These are phyloP conservation scores for Penicillium steckii DNA, from an alignment of 495 filamentous ascomycete genomes.

Conservation along the genomic window DNA sequence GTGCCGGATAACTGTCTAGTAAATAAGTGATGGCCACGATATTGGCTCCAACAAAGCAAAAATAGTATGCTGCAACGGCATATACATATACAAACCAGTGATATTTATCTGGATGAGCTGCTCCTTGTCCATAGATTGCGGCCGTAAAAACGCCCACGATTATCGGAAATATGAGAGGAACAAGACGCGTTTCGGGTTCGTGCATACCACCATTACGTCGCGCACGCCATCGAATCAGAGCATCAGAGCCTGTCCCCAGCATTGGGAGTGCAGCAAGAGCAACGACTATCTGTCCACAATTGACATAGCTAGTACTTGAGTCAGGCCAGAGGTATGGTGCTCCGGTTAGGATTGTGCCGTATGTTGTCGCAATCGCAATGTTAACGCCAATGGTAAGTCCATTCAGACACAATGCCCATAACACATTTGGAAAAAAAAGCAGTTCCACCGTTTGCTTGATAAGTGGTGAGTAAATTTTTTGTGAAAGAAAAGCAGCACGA, in stretches of 20 bases:
- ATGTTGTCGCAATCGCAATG: constrained; percentile 38
- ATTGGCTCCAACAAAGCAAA: constrained; percentile 38
- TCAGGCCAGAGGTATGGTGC: constrained; percentile 36
- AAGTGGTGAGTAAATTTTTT: neutral
- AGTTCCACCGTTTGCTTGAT: constrained; percentile 3
- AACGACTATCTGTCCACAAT: constrained; percentile 31
- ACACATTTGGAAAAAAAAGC: constrained; percentile 38
- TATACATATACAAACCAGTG: constrained; percentile 37
- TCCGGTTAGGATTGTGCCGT: constrained; percentile 28
- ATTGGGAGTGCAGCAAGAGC: constrained; percentile 34
- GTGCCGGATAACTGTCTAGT: constrained; percentile 36
- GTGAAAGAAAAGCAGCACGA: neutral
- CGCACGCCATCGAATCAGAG: constrained; percentile 24
- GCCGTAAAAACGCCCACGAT: constrained; percentile 28
- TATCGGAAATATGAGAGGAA: constrained; percentile 32
- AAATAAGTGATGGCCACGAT: constrained; percentile 39
- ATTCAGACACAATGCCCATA: constrained; percentile 39
- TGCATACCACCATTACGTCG: constrained; percentile 27
- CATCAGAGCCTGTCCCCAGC: constrained; percentile 30
- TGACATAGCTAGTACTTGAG: constrained; percentile 30
- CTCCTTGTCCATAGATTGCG: constrained; percentile 33
- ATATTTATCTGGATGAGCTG: constrained; percentile 25
- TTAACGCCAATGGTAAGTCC: constrained; percentile 37
- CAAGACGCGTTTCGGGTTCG: constrained; percentile 32
- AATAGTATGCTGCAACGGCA: constrained; percentile 33